Evolutionary conservation across 345 rosid genomes (phyloP).

Genomic region (Salix caprea): DNA sequence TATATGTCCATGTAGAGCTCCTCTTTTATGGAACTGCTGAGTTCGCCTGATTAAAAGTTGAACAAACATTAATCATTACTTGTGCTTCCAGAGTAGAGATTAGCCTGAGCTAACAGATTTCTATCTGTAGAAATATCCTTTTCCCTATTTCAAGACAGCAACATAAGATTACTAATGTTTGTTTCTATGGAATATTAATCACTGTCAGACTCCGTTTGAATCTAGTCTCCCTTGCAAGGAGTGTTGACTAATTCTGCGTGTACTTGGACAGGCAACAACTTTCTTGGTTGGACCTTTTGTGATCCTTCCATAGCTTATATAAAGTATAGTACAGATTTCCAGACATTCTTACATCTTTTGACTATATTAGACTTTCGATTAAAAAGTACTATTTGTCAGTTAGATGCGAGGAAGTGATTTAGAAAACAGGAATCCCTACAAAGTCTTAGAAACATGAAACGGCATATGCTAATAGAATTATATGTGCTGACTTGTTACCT

Average conservation of each 20-base stretch:
- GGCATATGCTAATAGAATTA: not conserved
- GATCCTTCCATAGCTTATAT: not conserved
- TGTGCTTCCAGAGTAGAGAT: not conserved
- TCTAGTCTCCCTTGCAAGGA: not conserved
- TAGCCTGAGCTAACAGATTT: not conserved
- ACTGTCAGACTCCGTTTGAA: not conserved
- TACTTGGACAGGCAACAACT: not conserved
- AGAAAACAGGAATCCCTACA: not conserved
- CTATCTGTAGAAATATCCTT: not conserved
- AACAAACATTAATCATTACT: not conserved
- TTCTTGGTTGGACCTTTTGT: slow-evolving; percentile 1
- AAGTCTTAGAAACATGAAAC: not conserved
- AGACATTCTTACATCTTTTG: slow-evolving; percentile 1
- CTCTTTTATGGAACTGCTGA: slow-evolving; percentile 31
- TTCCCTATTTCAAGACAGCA: not conserved
- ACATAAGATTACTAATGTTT: not conserved
- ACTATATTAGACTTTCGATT: not conserved
- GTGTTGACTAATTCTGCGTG: not conserved
- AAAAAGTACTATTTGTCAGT: slow-evolving; percentile 6
- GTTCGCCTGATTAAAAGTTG: slow-evolving; percentile 34
- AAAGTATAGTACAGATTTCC: slow-evolving; percentile 4
- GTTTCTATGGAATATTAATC: not conserved
- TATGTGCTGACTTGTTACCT: slow-evolving; percentile 24
- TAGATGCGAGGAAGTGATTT: slow-evolving; percentile 3
- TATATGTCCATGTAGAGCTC: slow-evolving; percentile 55